phyloP scores from a whole-genome alignment of 371 early-diverging fungal genomes.

The Apophysomyces sp. region DNA sequence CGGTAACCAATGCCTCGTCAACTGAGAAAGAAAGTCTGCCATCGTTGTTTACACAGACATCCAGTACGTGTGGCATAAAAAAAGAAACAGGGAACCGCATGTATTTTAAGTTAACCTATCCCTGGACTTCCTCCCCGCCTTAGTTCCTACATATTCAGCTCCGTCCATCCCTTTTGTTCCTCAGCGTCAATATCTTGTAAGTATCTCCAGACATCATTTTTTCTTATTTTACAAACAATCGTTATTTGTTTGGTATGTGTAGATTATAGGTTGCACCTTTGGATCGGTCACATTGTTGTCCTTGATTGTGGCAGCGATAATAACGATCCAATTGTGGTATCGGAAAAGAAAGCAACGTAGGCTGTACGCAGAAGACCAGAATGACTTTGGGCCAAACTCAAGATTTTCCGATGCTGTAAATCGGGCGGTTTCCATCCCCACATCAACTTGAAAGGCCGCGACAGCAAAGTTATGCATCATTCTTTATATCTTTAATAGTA shows the following conservation, averaged over 20 bases:
- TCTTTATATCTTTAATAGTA: too few species aligned
- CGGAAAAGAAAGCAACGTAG: not conserved
- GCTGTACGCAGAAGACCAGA: not conserved
- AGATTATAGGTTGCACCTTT: not conserved
- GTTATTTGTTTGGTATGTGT: not conserved
- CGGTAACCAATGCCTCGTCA: too few species aligned
- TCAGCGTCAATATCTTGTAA: not conserved
- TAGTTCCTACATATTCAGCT: not conserved
- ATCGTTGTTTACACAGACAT: too few species aligned
- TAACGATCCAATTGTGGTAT: not conserved
- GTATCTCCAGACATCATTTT: not conserved
- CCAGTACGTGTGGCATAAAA: too few species aligned
- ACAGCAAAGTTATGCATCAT: too few species aligned
- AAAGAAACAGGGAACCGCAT: too few species aligned
- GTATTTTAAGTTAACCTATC: too few species aligned
- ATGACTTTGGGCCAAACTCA: not conserved
- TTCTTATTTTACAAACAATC: not conserved
- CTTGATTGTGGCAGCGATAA: not conserved
- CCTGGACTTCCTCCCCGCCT: too few species aligned
- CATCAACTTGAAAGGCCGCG: not conserved
- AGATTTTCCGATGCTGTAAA: not conserved
- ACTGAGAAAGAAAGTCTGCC: too few species aligned
- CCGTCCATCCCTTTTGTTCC: not conserved
- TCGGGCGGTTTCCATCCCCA: not conserved
- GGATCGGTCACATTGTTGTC: not conserved